Base-by-base conservation (phyloP, 768 basidiomycete genomes). In the Austroboletus eburneus region DNA sequence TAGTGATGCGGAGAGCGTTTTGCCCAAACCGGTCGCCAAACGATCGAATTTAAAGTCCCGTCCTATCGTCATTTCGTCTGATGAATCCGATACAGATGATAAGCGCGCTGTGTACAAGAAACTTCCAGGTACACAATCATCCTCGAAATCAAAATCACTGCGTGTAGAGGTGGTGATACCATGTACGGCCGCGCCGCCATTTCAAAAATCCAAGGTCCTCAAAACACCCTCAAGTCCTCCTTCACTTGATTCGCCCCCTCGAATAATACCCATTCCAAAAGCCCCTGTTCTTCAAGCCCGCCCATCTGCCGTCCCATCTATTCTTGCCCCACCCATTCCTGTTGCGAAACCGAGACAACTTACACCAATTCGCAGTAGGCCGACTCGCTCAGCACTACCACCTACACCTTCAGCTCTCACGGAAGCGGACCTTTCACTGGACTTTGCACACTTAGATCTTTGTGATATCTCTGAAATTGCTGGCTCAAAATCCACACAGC, bases 321-420 rank as follows among this genome's bases (percentile, higher is more conserved):
- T 39, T 33, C 42, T 54, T 23, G 41, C 38, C 4, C 51, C 46
- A 16, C 44, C 48, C 14, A 30, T 52, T n/a, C 53, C 48, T 35
- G 66, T 64, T 18, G 21, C 50, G 29, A 81, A 75, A 52, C 58
- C 72, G n/a, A 79, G 84, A 21, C 80, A 74, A 51, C 73, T 87
- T 24, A 89, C 87, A 4, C 87, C 87, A 9, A 84, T 87, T 44
- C 76, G 78, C 16, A 68, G 71, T 29, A 61, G 64, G 21, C 67
- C 67, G 16, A 58, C 66, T 14, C 71, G 72, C 27, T 49, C 61
- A 7, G 3, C 42, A 33, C 67, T 67, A 69, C 33, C 79, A 70
- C 14, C 74, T 70, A 78, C 81, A 12, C 78, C 80, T 6, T 80
- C 81, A 5, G 78, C 80, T 2, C 70, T 76, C 2, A 74, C 76